A percentile compares a stretch with the other conserved stretches of the same genome.
Conservation (phyloP, 768 basidiomycete species). For the Strobilomyces confusus region DNA sequence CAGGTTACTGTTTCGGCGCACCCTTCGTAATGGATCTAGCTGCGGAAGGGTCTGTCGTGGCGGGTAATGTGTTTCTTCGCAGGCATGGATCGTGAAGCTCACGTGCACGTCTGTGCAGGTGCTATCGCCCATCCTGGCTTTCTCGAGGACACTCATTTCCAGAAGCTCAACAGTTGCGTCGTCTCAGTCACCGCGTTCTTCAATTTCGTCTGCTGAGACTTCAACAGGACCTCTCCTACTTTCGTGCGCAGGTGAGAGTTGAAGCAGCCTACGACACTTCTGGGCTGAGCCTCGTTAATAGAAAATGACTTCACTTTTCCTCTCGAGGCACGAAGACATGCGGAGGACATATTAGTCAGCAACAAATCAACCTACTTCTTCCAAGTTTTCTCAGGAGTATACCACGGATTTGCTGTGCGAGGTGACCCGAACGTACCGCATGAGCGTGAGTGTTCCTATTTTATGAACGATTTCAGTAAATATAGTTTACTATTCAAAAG, state of each 20-base stretch:
- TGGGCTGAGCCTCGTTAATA: slow-evolving; percentile 14
- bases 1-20: slow-evolving; percentile 58
- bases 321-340: slow-evolving; percentile 44
- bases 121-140: slow-evolving; percentile 54
- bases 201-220: not conserved
- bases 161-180: slow-evolving; percentile 45
- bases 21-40: slow-evolving; percentile 46
- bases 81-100: not conserved
- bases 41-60: slow-evolving; percentile 40
- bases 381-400: slow-evolving; percentile 49
- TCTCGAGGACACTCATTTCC: slow-evolving; percentile 51
- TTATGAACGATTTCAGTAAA: not conserved
- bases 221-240: slow-evolving; percentile 22
- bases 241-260: slow-evolving; percentile 23
- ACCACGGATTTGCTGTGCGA: slow-evolving; percentile 28
- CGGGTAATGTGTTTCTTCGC: slow-evolving; percentile 32
- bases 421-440: slow-evolving; percentile 16
- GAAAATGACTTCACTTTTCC: slow-evolving; percentile 54
- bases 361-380: slow-evolving; percentile 48
- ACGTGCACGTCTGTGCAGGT: slow-evolving; percentile 18
- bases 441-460: slow-evolving; percentile 13
- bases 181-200: not conserved
- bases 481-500: slow-evolving; percentile 23
- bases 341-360: slow-evolving; percentile 51
- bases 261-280: not conserved